Base-by-base conservation (phyloP, 2,329 filamentous ascomycete genomes). In the Dactylonectria estremocensis region DNA sequence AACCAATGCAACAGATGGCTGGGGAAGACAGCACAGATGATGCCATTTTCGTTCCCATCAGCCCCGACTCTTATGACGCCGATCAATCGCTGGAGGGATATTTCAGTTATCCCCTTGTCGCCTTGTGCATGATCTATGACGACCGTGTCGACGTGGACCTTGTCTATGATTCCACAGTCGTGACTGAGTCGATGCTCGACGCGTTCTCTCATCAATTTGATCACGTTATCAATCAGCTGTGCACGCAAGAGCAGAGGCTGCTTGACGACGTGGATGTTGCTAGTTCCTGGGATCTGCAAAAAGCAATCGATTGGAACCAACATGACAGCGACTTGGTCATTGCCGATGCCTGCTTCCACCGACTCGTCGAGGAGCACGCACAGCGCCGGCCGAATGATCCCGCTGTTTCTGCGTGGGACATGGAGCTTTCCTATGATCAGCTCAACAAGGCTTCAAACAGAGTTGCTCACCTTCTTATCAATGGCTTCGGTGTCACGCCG, bases 401-500 rank as follows among this genome's bases (percentile, higher is more conserved):
- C 6, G 59, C 61, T 13, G 64, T 75, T 31, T 59, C 61, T 3
- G 73, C 71, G 10, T 75, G 73, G 73, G 68, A 75, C 4, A 73
- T 69, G 2, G 52, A 68, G 5, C 57, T 75, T 5, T 64, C 70
- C 5, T 74, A 74, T 0, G 40, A 61, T 2, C 63, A 59, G 1
- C 59, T 4, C 33, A 53, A 3, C 16, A 61, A 11, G 66, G 60
- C 6, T 55, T 73, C 6, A 31, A 31, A 11, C 46, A 53, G 50
- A 14, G 40, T 64, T 11, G 64, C 68, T 8, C 61, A 53, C 4
- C 37, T 66, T 16, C n/a, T 75, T 0, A 66, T 68, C 3, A 64
- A 49, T 33, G 20, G 28, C 9, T 56, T 72, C 2, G 18, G 72
- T 3, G 45, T 74, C 18, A 9, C 45, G 1, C 13, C 59, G 10